Conservation (phyloP, 345 rosid genomes). For the Acer negundo region DNA sequence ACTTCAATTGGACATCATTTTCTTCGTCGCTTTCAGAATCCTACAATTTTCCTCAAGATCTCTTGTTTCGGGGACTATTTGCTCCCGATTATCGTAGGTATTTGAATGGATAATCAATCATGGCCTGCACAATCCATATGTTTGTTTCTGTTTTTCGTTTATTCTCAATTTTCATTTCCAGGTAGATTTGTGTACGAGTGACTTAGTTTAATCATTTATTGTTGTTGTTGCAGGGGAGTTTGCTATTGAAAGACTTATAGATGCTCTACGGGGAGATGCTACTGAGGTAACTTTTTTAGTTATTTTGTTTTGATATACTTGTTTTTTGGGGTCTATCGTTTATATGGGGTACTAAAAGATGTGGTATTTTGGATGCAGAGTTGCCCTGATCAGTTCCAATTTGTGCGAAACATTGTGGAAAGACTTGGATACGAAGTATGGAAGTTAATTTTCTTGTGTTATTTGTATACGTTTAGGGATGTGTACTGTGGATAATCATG, state of each 20-base stretch:
- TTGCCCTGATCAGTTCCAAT: conserved; percentile 75
- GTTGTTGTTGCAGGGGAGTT: conserved; percentile 57
- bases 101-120: background rate
- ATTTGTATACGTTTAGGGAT: conserved; percentile 3
- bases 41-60: conserved; percentile 87
- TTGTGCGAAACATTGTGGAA: conserved; percentile 57
- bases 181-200: conserved; percentile 2
- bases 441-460: conserved; percentile 10
- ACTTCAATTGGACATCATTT: conserved; percentile 47
- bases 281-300: conserved; percentile 44
- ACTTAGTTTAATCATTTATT: conserved; percentile 21
- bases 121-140: too few species aligned
- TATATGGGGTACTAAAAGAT: conserved; percentile 1
- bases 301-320: background rate
- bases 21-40: conserved; percentile 68
- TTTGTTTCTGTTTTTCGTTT: background rate
- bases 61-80: conserved; percentile 83
- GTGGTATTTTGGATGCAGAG: conserved; percentile 41
- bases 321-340: background rate
- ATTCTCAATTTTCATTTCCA: background rate
- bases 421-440: conserved; percentile 73
- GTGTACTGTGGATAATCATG: background rate
- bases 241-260: conserved; percentile 67
- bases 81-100: conserved; percentile 78
- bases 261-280: conserved; percentile 36